Percentiles rank a stretch among this genome's conserved stretches.
These are phyloP conservation scores for Tephrocybe sp. DNA, from an alignment of 768 basidiomycete species.

Conservation along the genomic window DNA sequence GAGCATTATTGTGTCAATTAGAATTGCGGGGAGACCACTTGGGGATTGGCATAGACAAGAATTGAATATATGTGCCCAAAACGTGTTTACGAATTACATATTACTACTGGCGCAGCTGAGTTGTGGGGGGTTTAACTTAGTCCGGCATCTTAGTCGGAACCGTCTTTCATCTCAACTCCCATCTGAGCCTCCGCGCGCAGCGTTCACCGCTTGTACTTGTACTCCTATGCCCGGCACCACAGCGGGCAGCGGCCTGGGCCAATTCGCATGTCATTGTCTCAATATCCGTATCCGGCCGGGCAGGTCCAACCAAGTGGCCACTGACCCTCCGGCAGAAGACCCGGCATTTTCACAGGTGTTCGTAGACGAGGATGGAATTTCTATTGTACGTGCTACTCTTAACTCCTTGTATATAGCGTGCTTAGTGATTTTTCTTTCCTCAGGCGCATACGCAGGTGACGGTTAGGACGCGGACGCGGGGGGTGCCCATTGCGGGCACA, in stretches of 20 bases:
- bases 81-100: too few species aligned
- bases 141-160: constrained; percentile 44
- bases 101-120: too few species aligned
- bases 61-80: too few species aligned
- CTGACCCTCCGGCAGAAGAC: constrained; percentile 36
- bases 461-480: constrained; percentile 56
- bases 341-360: constrained; percentile 53
- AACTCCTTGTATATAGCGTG: neutral
- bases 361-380: constrained; percentile 68
- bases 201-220: constrained; percentile 6
- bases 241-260: constrained; percentile 19
- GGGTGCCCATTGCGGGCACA: constrained; percentile 40
- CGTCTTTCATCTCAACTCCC: constrained; percentile 22
- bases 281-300: constrained; percentile 59
- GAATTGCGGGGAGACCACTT: constrained; percentile 13
- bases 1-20: constrained; percentile 1
- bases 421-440: constrained; percentile 13
- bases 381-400: constrained; percentile 48
- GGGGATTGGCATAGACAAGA: constrained; percentile 1
- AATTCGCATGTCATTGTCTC: constrained; percentile 68
- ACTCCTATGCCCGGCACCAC: constrained; percentile 31
- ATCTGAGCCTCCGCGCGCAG: constrained; percentile 18
- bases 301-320: constrained; percentile 29
- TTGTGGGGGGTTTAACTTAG: constrained; percentile 12
- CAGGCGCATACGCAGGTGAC: constrained; percentile 76